phyloP scores from a whole-genome alignment of 352 stramenopile genomes.

The Phytophthora parvispora region DNA sequence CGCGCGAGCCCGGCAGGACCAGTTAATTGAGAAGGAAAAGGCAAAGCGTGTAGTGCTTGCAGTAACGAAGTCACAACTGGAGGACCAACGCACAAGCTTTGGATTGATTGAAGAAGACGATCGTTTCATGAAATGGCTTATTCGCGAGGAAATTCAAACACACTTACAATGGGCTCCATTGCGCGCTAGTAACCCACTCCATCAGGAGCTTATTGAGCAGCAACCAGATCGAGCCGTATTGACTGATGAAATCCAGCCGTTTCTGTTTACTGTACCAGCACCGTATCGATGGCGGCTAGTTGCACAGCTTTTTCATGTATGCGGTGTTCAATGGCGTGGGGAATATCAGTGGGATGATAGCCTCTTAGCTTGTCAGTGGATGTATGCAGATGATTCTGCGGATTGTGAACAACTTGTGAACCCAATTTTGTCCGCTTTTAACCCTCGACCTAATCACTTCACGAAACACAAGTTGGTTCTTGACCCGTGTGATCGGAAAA shows the following conservation, averaged over 20 bases:
- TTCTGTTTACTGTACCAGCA: constrained; percentile 69
- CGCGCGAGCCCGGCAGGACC: constrained; percentile 39
- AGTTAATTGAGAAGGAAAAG: constrained; percentile 35
- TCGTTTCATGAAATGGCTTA: constrained; percentile 57
- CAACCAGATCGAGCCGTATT: constrained; percentile 74
- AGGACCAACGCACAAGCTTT: constrained; percentile 74
- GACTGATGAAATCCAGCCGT: constrained; percentile 83
- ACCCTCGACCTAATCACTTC: constrained; percentile 21
- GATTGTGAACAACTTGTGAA: constrained; percentile 47
- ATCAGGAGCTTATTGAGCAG: constrained; percentile 65
- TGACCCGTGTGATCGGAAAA: constrained; percentile 28
- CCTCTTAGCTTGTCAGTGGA: constrained; percentile 11
- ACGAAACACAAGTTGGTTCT: constrained; percentile 37
- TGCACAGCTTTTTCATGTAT: constrained; percentile 49
- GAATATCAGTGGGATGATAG: constrained; percentile 24
- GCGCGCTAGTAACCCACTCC: constrained; percentile 44
- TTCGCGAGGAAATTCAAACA: constrained; percentile 42
- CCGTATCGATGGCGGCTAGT: constrained; percentile 44
- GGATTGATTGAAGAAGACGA: constrained; percentile 42
- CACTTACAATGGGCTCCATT: constrained; percentile 71
- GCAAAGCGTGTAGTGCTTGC: constrained; percentile 33
- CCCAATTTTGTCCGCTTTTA: constrained; percentile 58
- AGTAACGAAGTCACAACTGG: constrained; percentile 32
- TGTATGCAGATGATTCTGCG: constrained; percentile 49
- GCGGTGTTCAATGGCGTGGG: constrained; percentile 51